These are phyloP conservation scores for Breviolum minutum DNA, from an alignment of 73 alveolate species.

Conservation along the genomic window DNA sequence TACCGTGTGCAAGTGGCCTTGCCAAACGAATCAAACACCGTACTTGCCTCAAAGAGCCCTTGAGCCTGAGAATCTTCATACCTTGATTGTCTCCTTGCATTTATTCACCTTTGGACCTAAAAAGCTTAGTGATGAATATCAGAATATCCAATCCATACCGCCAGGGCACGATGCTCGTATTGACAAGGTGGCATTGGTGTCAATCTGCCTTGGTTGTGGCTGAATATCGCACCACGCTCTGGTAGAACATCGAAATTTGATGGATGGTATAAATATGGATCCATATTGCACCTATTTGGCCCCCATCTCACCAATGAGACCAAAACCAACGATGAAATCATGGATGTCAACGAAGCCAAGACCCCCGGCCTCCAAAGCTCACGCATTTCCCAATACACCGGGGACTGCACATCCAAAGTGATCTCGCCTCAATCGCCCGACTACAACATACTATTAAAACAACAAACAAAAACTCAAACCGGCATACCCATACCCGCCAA, in stretches of 20 bases:
- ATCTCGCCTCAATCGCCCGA: conserved; percentile 10
- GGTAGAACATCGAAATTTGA: background rate
- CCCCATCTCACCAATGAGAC: background rate
- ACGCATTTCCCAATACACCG: conserved; percentile 60
- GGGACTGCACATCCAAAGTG: conserved; percentile 58
- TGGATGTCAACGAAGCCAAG: background rate
- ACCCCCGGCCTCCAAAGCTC: conserved; percentile 16
- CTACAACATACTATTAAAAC: background rate
- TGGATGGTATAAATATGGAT: background rate
- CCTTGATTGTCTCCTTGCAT: no score
- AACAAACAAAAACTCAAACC: background rate
- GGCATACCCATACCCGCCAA: no score
- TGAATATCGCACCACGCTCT: background rate
- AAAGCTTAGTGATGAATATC: background rate
- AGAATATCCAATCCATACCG: background rate
- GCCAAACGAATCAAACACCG: no score
- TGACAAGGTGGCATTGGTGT: conserved; percentile 50
- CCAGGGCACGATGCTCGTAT: background rate
- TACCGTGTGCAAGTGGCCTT: no score
- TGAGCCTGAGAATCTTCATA: no score
- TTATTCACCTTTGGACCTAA: no score
- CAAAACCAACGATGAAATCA: background rate
- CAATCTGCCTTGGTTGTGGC: background rate
- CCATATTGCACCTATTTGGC: background rate
- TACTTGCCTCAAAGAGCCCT: no score